These are phyloP conservation scores for Psilocybe tampanensis DNA, from an alignment of 768 basidiomycete species.

Conservation along the genomic window DNA sequence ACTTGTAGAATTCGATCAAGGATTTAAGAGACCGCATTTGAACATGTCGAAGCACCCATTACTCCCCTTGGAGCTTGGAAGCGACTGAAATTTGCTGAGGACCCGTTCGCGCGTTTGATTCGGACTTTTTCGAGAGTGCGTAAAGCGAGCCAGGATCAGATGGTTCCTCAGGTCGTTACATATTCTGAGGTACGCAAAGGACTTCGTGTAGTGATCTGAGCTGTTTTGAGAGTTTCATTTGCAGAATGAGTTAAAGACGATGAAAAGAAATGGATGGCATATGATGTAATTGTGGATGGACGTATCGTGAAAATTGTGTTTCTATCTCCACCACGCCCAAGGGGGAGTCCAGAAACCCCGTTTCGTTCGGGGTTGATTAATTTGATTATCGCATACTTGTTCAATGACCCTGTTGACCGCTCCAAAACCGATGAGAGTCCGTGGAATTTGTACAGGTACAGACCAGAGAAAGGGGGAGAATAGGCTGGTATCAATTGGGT, in stretches of 20 bases:
- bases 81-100: background rate
- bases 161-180: background rate
- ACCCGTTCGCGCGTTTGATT: constrained; percentile 1
- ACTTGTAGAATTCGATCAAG: background rate
- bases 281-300: too few relatives aligned
- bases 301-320: background rate
- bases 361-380: background rate
- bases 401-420: background rate
- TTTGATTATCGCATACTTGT: background rate
- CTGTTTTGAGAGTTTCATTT: too few relatives aligned
- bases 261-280: background rate
- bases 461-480: too few relatives aligned
- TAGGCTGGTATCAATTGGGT: background rate
- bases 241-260: background rate
- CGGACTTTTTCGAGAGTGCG: background rate
- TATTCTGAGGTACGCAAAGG: background rate
- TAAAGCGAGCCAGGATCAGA: background rate
- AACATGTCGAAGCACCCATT: background rate
- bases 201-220: background rate
- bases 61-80: background rate
- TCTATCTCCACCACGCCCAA: background rate
- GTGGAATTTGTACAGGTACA: background rate
- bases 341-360: background rate
- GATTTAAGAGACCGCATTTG: background rate
- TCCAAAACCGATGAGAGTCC: background rate